Evolutionary conservation across 2,329 filamentous ascomycete species (phyloP), one percentile per base, ranked within the genome.

Genomic region (Juglanconis juglandina): DNA sequence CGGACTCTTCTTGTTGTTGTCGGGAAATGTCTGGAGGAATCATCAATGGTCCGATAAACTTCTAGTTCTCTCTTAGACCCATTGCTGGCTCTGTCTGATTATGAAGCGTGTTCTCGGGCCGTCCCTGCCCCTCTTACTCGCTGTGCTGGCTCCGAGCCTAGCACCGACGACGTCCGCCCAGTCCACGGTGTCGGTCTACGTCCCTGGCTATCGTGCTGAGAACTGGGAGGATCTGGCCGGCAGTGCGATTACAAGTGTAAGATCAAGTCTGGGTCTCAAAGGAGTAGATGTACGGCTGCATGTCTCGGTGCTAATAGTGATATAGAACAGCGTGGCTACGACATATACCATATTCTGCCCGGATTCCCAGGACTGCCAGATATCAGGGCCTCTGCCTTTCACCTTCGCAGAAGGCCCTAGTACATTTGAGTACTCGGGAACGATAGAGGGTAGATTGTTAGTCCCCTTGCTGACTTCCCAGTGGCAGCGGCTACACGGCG

Each of bases 321-420:
- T 54, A 39, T 64, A 79, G 77, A 70, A 80, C 60, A 64, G 68
- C 46, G 66, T 68, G 33, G 69, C 74, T 61, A 81, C 79, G 14
- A 76, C 77, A 32, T 81, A 79, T 63, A 81, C 79, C 59, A 76
- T 81, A 46, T 81, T 81, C 66, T 81, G 79, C 62, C 74, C 75
- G 9, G 72, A 76, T 35, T 72, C 74, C 3, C 70, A 70, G 5
- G 71, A 70, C 6, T 81, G 79, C 67, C 74, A 76, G 58, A 69
- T 81, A 7, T 75, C 75, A 6, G 74, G 77, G 13, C 77, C 79
- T 49, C 73, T 81, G 41, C 79, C 79, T 4, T 81, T 81, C 63
- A 64, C 78, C 52, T 72, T 81, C 59, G 73, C 78, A 11, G 77
- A 80, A 63, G 79, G 79, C 0, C 74, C 78, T 11, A 68, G 70